These are phyloP conservation scores for Alternaria solani DNA, from an alignment of 2,329 filamentous ascomycete species.

Conservation along the genomic window DNA sequence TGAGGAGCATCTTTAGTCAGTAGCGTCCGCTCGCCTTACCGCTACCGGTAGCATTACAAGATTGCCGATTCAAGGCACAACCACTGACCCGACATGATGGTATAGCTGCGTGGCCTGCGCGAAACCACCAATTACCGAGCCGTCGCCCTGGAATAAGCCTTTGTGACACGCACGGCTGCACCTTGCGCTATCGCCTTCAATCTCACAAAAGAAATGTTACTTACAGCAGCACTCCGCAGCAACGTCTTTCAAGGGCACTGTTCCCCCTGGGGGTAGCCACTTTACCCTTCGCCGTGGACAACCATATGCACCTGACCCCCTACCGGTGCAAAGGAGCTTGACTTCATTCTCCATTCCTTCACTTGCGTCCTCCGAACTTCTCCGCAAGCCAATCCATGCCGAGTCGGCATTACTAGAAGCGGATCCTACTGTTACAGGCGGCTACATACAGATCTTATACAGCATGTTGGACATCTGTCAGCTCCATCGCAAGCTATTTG, in stretches of 20 bases:
- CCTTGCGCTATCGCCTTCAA: constrained; percentile 35
- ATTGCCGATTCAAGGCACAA: constrained; percentile 41
- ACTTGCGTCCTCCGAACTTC: constrained; percentile 32
- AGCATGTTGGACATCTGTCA: neutral
- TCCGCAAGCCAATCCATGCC: constrained; percentile 26
- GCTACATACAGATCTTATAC: constrained; percentile 24
- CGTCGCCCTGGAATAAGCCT: constrained; percentile 24
- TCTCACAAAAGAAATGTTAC: constrained; percentile 30
- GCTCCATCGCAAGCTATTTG: neutral
- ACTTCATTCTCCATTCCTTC: neutral
- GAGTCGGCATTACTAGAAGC: constrained; percentile 24
- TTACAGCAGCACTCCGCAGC: constrained; percentile 23
- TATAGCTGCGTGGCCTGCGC: constrained; percentile 22
- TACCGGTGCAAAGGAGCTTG: neutral
- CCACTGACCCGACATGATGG: constrained; percentile 33
- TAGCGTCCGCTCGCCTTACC: constrained; percentile 28
- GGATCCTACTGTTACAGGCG: constrained; percentile 27
- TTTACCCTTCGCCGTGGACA: neutral
- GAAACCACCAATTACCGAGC: constrained; percentile 31
- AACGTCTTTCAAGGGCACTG: constrained; percentile 13
- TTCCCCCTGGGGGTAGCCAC: constrained; percentile 19
- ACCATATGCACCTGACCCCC: neutral
- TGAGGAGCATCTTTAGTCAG: constrained; percentile 16
- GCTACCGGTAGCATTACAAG: constrained; percentile 29
- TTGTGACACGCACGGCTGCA: constrained; percentile 30